Evolutionary conservation across 108 stramenopile genomes (phyloP).

Genomic region (Nannochloropsis oceanica): DNA sequence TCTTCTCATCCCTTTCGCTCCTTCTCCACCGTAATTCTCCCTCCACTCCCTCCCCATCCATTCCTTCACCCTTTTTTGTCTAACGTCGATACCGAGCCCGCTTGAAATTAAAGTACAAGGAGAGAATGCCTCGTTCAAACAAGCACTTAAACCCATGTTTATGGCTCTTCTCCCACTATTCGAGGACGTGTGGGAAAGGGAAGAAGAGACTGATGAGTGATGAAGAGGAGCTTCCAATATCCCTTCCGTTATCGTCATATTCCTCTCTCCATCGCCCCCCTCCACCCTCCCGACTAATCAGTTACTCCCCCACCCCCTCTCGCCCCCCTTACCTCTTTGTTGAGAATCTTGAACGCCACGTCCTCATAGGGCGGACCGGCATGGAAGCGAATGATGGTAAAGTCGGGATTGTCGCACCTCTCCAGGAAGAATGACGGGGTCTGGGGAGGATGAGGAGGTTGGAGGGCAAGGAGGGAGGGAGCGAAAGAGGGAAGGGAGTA

Average conservation of each 20-base stretch:
- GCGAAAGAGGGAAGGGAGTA: background rate
- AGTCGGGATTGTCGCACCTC: conserved; percentile 61
- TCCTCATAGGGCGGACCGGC: conserved; percentile 98
- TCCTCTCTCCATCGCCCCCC: no score
- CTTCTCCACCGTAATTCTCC: background rate
- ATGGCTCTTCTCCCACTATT: conserved; percentile 84
- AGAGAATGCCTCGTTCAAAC: conserved; percentile 92
- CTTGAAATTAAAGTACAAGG: conserved; percentile 90
- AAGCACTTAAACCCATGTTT: conserved; percentile 80
- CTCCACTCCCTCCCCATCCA: background rate
- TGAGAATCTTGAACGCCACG: conserved; percentile 89
- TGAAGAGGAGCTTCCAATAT: no score
- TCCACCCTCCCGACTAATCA: background rate
- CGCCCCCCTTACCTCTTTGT: background rate
- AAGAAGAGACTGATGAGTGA: background rate
- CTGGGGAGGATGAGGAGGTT: no score
- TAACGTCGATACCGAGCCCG: conserved; percentile 86
- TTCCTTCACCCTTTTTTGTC: background rate
- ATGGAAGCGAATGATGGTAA: conserved; percentile 87
- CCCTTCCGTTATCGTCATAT: no score
- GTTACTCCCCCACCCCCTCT: background rate
- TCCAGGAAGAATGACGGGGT: conserved; percentile 83
- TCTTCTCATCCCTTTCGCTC: background rate
- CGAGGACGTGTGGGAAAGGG: conserved; percentile 19
- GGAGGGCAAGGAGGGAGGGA: no score